Conservation (phyloP, 2,329 filamentous ascomycete genomes). For the Emergomyces pasteurianus region DNA sequence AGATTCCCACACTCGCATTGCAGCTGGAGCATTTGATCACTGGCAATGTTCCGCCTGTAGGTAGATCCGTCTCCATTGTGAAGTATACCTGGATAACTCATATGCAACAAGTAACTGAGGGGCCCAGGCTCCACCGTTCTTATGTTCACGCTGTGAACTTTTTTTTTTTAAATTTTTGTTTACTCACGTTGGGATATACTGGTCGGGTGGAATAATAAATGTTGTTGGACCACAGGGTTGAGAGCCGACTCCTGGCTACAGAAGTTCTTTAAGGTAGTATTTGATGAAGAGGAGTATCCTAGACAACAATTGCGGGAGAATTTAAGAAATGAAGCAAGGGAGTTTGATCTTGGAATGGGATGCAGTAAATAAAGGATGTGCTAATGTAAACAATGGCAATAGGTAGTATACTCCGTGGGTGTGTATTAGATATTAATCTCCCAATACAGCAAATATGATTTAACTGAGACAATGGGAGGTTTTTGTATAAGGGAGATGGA, state of each 20-base stretch:
- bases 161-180: not conserved
- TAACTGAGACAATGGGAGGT: not conserved
- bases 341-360: too few species aligned
- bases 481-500: not conserved
- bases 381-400: not conserved
- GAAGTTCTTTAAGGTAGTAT: not conserved
- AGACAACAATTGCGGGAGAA: not conserved
- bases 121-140: not conserved
- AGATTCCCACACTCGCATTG: conserved; percentile 65
- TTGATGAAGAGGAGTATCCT: not conserved
- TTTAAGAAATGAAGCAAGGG: not conserved
- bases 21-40: conserved; percentile 83
- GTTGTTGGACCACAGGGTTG: too few species aligned
- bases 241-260: not conserved
- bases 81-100: not conserved
- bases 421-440: not conserved
- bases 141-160: not conserved
- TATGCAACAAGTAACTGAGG: not conserved
- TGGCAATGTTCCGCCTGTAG: conserved; percentile 57
- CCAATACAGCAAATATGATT: not conserved
- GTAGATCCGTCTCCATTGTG: conserved; percentile 1
- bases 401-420: not conserved
- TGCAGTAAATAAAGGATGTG: not conserved
- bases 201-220: not conserved
- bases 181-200: not conserved